Evolutionary conservation across 2,329 filamentous ascomycete species (phyloP), one percentile per base, ranked within the genome.

Genomic region (Neofusicoccum umdonicola): DNA sequence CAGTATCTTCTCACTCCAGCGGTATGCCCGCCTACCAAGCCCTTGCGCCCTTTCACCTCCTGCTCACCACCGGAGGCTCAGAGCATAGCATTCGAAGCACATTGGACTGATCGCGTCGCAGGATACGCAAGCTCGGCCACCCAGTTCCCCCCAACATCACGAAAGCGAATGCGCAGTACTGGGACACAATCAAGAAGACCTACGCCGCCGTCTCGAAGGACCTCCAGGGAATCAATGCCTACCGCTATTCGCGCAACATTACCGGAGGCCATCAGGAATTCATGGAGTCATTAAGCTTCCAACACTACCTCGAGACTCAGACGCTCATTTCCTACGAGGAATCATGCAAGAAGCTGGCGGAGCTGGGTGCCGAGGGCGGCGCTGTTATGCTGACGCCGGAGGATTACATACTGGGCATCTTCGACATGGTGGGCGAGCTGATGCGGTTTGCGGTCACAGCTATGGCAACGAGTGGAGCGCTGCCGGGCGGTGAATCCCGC

Each of bases 391-490:
- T 97, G 19, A 92, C 90, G 1, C 84, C 88, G 31, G 87, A 94
- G 63, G 95, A 99, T 77, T 98, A 97, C 74, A 80, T 97, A 65
- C 89, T 95, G 67, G 95, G 94, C 8, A 79, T 99, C 2, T 97
- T 97, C 73, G 95, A 99, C 76, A 85, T 98, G 70, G 93, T 93
- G 1, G 95, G 95, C 44, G 95, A 99, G 80, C 84, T 98, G 82
- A 99, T 99, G 95, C 87, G 93, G 35, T 98, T 97, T 78, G 93
- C 92, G 0, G 95, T 97, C 58, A 93, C 93, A 5, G 88, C 88
- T 31, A 90, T 96, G 75, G 93, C 93, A 0, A 90, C 93, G 4
- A 88, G 82, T 7, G 90, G 90, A 13, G 79, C 79, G 47, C 75
- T 85, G 22, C 80, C 81, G n/a, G 71, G 71, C 1, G 72, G 74